Base-by-base conservation (phyloP, 441 rosid species). In the Bruguiera hainesii region DNA sequence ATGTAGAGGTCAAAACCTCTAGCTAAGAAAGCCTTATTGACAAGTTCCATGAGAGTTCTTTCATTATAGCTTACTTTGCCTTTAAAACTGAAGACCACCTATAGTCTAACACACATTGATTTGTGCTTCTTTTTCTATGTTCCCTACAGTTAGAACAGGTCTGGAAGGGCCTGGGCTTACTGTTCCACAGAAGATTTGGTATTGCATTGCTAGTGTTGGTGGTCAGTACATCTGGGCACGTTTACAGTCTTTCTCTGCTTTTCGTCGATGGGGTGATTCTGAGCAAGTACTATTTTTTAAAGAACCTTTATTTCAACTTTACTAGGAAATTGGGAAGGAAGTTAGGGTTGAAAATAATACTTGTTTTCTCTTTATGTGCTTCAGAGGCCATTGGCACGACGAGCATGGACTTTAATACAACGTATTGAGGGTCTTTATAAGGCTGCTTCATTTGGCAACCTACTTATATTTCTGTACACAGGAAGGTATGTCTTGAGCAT, bases 241-340 rank as follows among this genome's bases (percentile, higher is more conserved):
- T 33, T 71, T 89, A 70, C 96, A 91, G 71, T 89, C 97, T 0
- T 94, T 94, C 71, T 94, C 99, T 66, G 98, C 98, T 68, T 94
- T 94, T 73, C 93, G 94, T 56, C 81, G 96, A 82, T 94, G 98
- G 99, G 99, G 97, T 69, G 88, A 91, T 75, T 85, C 99, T 75
- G 93, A 91, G 75, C 96, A 86, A 97, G 93, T 87, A 46, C 33
- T 58, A 15, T 50, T 30, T 70, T 64, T 67, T 21, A 35, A 18
- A 18, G 60, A 42, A 55, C 48, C 1, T 64, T 50, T 59, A 60
- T 61, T 19, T 39, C 35, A 59, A 42, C 48, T 42, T 42, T 65
- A 53, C 37, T 20, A 49, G 57, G 56, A 65, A 56, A 51, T 10
- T 56, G 39, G 68, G 53, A 26, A 19, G 48, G 37, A n/a, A 8